Evolutionary conservation across 164 flowering plant genomes (phyloP).

Genomic region (Chimonanthus praecox): DNA sequence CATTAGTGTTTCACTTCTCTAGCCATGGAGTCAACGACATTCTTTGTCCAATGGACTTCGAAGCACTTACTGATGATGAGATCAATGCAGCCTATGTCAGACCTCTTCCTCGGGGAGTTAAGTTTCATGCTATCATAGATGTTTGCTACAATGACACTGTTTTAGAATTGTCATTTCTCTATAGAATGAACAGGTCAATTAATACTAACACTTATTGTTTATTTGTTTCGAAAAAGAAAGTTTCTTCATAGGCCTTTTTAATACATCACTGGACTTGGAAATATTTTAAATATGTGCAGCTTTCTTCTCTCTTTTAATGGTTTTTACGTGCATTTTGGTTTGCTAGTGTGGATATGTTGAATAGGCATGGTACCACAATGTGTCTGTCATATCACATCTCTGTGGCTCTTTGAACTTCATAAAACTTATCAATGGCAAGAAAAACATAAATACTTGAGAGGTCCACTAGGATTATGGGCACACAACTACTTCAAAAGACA

Average conservation of each 20-base stretch:
- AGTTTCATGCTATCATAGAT: constrained; percentile 68
- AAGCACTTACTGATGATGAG: constrained; percentile 56
- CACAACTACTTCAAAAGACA: too few species aligned
- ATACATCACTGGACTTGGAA: neutral
- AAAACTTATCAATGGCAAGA: too few species aligned
- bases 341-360: too few species aligned
- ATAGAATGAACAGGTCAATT: constrained; percentile 71
- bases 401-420: too few species aligned
- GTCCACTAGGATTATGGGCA: too few species aligned
- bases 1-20: constrained; percentile 72
- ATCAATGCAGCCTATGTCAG: constrained; percentile 57
- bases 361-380: too few species aligned
- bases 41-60: constrained; percentile 61
- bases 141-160: constrained; percentile 64
- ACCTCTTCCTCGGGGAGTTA: constrained; percentile 55
- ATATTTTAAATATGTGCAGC: neutral
- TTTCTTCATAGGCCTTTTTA: neutral
- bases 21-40: constrained; percentile 78
- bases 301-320: neutral
- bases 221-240: too few species aligned
- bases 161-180: constrained; percentile 71
- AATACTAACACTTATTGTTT: neutral
- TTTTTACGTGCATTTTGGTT: neutral
- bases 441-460: too few species aligned
- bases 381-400: too few species aligned